Base-by-base conservation (phyloP, 139 green algal species). In the Tetradesmus lagerheimii region DNA sequence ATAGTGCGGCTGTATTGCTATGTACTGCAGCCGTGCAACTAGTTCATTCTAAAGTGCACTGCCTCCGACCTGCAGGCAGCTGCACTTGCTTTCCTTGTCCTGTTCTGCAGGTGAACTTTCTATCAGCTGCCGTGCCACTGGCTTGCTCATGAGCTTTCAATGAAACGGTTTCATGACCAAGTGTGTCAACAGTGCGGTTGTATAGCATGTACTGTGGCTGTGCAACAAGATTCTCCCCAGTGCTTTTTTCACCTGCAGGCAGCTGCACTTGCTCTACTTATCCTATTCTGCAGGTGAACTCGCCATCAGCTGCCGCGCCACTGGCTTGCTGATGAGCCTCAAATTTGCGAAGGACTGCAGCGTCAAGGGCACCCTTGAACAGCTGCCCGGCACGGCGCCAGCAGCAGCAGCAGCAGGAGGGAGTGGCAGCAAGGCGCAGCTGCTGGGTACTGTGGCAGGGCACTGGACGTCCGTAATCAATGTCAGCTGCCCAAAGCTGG, bases 301-400 rank as follows among this genome's bases (percentile, higher is more conserved):
- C 31, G n/a, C 67, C 23, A 75, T 94, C 16, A 64, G 85, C 37
- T 93, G 92, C 80, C 41, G 43, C n/a, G 37, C 23, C 27, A 92
- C 64, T 5, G 85, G 89, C 23, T 62, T 95, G 12, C 38, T 62
- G 14, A 43, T 86, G 27, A 75, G 14, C 29, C 20, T 95, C 27
- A 84, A 23, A 8, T 91, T 94, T 62, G 89, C 82, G 29, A 85
- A 84, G 8, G 91, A 89, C 34, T 53, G 80, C 81, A 50, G 74
- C 1, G 86, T 95, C 4, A 92, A 89, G 66, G 91, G 93, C 66
- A 43, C 41, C 47, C 62, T 94, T 18, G 91, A 94, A 80, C 78
- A 74, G 43, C 39, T 82, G 31, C 37, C 75, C 50, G 64, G 66
- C 39, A 77, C 80, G n/a, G 31, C 34, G 77, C 75, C 89, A 85